phyloP scores from a whole-genome alignment of 352 stramenopile species.

The Phytophthora citricola region DNA sequence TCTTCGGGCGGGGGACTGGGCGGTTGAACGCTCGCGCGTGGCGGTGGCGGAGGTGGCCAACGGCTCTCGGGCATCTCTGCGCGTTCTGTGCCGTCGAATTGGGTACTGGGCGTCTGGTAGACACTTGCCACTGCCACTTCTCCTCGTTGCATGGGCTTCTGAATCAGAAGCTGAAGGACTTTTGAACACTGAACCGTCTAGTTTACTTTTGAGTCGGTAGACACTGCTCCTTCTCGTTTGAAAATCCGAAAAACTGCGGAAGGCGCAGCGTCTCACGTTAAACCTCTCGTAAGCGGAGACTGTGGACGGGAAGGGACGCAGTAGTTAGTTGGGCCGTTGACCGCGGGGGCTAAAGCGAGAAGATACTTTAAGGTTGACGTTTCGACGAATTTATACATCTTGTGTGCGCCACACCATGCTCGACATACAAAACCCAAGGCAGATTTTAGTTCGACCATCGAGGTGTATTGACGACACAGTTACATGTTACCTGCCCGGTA shows the following conservation, averaged over 20 bases:
- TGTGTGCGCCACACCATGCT: too few species aligned
- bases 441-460: neutral
- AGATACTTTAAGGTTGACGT: conserved; percentile 22
- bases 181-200: neutral
- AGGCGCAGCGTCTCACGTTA: conserved; percentile 2
- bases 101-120: conserved; percentile 22
- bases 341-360: conserved; percentile 7
- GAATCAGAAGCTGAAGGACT: conserved; percentile 10
- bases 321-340: conserved; percentile 15
- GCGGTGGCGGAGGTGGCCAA: conserved; percentile 8
- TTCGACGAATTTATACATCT: neutral
- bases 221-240: conserved; percentile 24
- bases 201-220: neutral
- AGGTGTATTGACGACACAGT: conserved; percentile 10
- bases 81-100: conserved; percentile 25
- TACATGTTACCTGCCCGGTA: conserved; percentile 88
- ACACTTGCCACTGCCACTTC: conserved; percentile 54
- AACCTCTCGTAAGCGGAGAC: neutral
- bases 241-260: conserved; percentile 29
- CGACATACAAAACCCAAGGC: too few species aligned
- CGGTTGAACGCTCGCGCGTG: neutral
- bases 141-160: conserved; percentile 39
- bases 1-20: conserved; percentile 8
- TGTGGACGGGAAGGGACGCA: conserved; percentile 25
- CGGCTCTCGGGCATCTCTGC: conserved; percentile 19